Evolutionary conservation across 2,329 filamentous ascomycete genomes (phyloP).

Genomic region (Tympanopsis confertula): DNA sequence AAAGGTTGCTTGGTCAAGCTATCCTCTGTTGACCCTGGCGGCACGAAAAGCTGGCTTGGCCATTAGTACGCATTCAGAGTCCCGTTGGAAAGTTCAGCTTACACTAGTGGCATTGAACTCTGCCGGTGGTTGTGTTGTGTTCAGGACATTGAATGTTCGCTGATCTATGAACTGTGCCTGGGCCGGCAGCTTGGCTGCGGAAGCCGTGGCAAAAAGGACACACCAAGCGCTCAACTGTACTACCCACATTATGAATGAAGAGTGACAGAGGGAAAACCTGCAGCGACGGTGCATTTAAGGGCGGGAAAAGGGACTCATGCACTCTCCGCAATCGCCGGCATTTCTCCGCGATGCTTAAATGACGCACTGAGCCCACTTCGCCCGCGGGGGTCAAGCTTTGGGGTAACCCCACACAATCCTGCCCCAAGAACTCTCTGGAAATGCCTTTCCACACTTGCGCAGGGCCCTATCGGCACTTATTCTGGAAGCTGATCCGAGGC

Average conservation of each 20-base stretch:
- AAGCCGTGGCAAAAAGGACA: not conserved
- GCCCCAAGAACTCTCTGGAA: too few species aligned
- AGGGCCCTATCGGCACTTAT: too few species aligned
- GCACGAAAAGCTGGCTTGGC: slow-evolving; percentile 22
- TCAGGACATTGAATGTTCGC: slow-evolving; percentile 27
- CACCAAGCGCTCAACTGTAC: not conserved
- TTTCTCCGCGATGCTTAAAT: too few species aligned
- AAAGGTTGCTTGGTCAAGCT: slow-evolving; percentile 24
- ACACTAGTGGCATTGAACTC: slow-evolving; percentile 23
- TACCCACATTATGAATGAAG: not conserved
- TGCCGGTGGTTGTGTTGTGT: slow-evolving; percentile 21
- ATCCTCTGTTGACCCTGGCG: slow-evolving; percentile 26
- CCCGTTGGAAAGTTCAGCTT: slow-evolving; percentile 5
- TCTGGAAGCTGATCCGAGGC: too few species aligned
- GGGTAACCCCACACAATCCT: too few species aligned
- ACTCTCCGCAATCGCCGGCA: too few species aligned
- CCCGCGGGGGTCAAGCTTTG: too few species aligned
- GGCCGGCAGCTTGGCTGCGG: slow-evolving; percentile 11
- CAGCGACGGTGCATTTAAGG: too few species aligned
- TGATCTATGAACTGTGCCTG: slow-evolving; percentile 30
- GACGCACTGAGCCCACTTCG: too few species aligned
- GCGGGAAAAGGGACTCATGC: too few species aligned
- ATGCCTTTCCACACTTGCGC: too few species aligned
- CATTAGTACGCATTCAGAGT: not conserved
- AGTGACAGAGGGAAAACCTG: not conserved